phyloP scores from a whole-genome alignment of 805 yeast genomes.

The Candida michaelii region DNA sequence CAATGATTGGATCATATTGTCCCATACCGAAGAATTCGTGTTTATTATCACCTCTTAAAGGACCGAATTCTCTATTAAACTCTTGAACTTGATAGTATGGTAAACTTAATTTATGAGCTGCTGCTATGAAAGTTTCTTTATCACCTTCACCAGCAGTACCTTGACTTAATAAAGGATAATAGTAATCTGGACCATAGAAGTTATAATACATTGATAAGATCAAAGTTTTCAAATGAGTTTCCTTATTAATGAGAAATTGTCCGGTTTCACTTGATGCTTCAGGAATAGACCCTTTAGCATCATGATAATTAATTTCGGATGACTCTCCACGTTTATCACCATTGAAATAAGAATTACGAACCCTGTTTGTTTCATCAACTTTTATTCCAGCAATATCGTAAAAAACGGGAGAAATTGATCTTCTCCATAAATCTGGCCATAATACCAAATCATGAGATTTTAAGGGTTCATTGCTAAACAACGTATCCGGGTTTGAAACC shows the following conservation, averaged over 20 bases:
- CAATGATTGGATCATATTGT: constrained; percentile 37
- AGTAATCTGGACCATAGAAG: constrained; percentile 35
- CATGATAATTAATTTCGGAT: constrained; percentile 43
- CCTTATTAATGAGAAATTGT: constrained; percentile 36
- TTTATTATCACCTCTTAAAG: constrained; percentile 21
- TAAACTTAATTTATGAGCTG: constrained; percentile 36
- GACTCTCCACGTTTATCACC: constrained; percentile 30
- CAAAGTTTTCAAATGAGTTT: constrained; percentile 30
- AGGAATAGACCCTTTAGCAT: constrained; percentile 54
- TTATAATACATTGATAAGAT: constrained; percentile 39
- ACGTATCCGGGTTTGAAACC: constrained; percentile 33
- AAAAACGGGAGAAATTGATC: constrained; percentile 37
- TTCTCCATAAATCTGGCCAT: constrained; percentile 46
- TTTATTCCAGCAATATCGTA: constrained; percentile 34
- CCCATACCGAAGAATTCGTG: constrained; percentile 37
- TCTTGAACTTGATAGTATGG: constrained; percentile 40
- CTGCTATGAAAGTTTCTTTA: constrained; percentile 43
- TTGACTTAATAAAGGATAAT: constrained; percentile 38
- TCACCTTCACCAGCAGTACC: constrained; percentile 47
- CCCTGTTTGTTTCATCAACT: constrained; percentile 19
- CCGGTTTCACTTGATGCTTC: constrained; percentile 43
- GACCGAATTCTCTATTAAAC: constrained; percentile 38
- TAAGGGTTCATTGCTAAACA: constrained; percentile 36
- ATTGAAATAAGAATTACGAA: constrained; percentile 28
- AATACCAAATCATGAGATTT: constrained; percentile 25